Evolutionary conservation across 1,284 basidiomycete species (phyloP).

Genomic region (Ustilago esculenta): DNA sequence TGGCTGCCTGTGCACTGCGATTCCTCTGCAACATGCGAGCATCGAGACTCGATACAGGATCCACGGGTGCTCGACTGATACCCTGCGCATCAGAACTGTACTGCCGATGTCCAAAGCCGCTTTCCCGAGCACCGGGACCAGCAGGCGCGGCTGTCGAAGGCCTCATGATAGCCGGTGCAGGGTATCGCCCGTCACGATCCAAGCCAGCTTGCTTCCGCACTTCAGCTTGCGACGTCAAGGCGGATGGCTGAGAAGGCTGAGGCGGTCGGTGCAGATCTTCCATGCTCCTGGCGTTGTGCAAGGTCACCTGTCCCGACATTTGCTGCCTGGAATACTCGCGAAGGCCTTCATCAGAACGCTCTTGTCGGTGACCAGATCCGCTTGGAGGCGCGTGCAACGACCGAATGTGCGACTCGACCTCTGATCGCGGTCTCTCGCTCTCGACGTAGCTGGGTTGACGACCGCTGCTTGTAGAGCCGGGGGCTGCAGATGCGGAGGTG

Average conservation of each 20-base stretch:
- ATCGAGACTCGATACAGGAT: slow-evolving; percentile 9
- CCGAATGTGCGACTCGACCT: slow-evolving; percentile 4
- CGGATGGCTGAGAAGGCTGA: slow-evolving; percentile 15
- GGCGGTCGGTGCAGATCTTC: slow-evolving; percentile 41
- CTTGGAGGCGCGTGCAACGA: slow-evolving; percentile 12
- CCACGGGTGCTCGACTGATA: slow-evolving; percentile 1
- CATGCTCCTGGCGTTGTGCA: slow-evolving; percentile 51
- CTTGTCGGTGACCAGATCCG: slow-evolving; percentile 22
- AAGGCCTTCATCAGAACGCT: slow-evolving; percentile 27
- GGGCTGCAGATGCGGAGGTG: slow-evolving; percentile 3
- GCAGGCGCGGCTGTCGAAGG: slow-evolving; percentile 44
- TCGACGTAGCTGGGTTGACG: slow-evolving; percentile 22
- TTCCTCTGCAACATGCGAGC: slow-evolving; percentile 36
- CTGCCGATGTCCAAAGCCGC: slow-evolving; percentile 32
- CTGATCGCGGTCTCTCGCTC: slow-evolving; percentile 13
- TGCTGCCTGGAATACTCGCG: slow-evolving; percentile 8
- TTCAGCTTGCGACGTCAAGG: slow-evolving; percentile 27
- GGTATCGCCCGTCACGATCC: slow-evolving; percentile 48
- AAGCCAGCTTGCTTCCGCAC: slow-evolving; percentile 30
- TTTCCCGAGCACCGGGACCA: slow-evolving; percentile 13
- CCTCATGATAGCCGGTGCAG: slow-evolving; percentile 34
- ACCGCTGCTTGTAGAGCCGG: slow-evolving; percentile 2
- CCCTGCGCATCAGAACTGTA: slow-evolving; percentile 44
- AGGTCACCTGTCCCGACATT: slow-evolving; percentile 9
- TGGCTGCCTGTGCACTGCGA: slow-evolving; percentile 44